Evolutionary conservation across 2,329 filamentous ascomycete species (phyloP).

Genomic region (Sclerotinia minor): DNA sequence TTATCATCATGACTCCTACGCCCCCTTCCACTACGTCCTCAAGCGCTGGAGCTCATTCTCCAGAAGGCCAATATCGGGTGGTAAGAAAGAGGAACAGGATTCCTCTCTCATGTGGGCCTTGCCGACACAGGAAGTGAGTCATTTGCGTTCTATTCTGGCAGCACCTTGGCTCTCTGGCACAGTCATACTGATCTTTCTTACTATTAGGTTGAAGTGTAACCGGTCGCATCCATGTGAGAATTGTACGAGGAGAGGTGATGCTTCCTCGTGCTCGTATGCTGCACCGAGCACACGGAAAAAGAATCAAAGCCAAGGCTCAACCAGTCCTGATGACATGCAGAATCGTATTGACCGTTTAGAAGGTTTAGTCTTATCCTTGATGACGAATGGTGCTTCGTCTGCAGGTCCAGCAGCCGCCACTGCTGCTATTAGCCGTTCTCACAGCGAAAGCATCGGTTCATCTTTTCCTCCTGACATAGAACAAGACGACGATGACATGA

Average conservation of each 20-base stretch:
- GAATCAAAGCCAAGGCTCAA: conserved; percentile 61
- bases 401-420: conserved; percentile 59
- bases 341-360: conserved; percentile 95
- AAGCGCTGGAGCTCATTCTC: conserved; percentile 70
- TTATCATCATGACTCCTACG: conserved; percentile 65
- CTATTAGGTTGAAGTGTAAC: conserved; percentile 79
- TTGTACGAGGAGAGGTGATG: conserved; percentile 84
- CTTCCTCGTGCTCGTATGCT: conserved; percentile 81
- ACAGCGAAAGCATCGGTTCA: conserved; percentile 40
- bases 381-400: conserved; percentile 80
- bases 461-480: conserved; percentile 48
- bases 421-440: conserved; percentile 47
- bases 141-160: conserved; percentile 26
- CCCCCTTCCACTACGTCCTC: conserved; percentile 78
- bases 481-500: conserved; percentile 58
- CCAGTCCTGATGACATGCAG: conserved; percentile 91
- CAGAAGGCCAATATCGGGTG: conserved; percentile 82
- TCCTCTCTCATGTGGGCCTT: conserved; percentile 87
- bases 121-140: conserved; percentile 83
- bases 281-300: conserved; percentile 70
- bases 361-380: conserved; percentile 85
- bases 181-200: conserved; percentile 43
- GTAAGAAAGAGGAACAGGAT: conserved; percentile 91
- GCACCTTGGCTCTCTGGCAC: conserved; percentile 27
- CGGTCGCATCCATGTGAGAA: conserved; percentile 89